phyloP scores from a whole-genome alignment of 225 moss, liverwort and hornwort genomes.

The Straminergon stramineum region DNA sequence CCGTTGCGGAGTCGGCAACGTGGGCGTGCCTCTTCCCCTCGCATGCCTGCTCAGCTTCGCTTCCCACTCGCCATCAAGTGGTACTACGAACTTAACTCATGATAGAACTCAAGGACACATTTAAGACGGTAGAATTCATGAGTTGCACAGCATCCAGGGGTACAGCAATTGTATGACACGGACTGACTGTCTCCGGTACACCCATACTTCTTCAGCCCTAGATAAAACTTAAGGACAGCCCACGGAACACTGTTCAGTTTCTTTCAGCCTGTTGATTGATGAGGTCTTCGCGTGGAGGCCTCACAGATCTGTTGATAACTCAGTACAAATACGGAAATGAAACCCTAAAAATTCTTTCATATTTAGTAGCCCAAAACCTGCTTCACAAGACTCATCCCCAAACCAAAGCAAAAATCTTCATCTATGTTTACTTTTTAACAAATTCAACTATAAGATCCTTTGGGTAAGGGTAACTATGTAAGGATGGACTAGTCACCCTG shows the following conservation, averaged over 20 bases:
- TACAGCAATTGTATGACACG: neutral
- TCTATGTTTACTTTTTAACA: neutral
- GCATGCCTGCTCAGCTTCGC: neutral
- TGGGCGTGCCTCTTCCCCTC: neutral
- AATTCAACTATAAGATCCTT: neutral
- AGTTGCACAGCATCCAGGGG: neutral
- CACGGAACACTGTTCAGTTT: no score
- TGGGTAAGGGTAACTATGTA: fast-evolving
- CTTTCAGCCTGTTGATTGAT: no score
- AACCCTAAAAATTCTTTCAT: neutral
- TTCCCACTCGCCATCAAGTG: no score
- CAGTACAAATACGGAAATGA: no score
- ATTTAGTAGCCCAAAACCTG: fast-evolving
- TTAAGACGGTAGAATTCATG: neutral
- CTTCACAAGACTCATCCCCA: neutral
- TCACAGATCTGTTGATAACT: no score
- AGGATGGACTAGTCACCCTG: neutral
- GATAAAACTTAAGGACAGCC: no score
- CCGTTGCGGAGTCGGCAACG: neutral
- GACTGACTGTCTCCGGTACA: no score
- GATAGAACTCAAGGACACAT: neutral
- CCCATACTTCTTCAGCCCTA: no score
- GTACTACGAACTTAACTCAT: no score
- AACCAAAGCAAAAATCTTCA: neutral
- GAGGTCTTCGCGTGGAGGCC: neutral